Evolutionary conservation across 768 basidiomycete species (phyloP), one percentile per base, ranked within the genome.

Genomic region (Mycena sanguinolenta): DNA sequence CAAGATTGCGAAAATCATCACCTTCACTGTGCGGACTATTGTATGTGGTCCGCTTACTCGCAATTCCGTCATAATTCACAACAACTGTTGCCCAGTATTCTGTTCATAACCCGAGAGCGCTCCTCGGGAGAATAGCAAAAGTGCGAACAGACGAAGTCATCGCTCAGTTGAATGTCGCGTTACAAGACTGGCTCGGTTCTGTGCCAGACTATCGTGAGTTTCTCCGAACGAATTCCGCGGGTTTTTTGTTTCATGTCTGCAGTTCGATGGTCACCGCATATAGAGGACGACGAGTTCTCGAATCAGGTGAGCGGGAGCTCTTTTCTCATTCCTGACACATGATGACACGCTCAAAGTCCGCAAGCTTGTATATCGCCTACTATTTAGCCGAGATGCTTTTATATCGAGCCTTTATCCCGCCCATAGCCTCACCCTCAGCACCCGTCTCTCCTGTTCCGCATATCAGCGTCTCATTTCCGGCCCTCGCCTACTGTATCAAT

Each of bases 141-240:
- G 83, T 86, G 65, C 89, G 88, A 84, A 83, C 85, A 55, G 86
- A 86, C 57, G 84, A 89, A 52, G 87, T 92, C 34, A 82, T 95
- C 19, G 84, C 88, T 19, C 90, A 93, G 65, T 82, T 95, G 38
- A 91, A 92, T 74, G 84, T 85, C 8, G 90, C 90, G 0, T 83
- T 96, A 74, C 89, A 90, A 67, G 87, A 91, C 66, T 96, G 94
- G 93, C 79, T 87, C 14, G 88, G 91, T 58, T 84, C 85, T 10
- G 81, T 95, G 21, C 95, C 94, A 14, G 84, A 88, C 44, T 90
- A 93, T 74, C 75, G 92, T 93, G 73, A 65, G 90, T 81, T 21
- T 49, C 32, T 30, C 28, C 36, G 38, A 17, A 16, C 58, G n/a
- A 28, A n/a, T 19, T 42, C 52, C 19, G 32, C 34, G 54, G 60